phyloP scores from a whole-genome alignment of 306 rosid genomes.

The Betula pendula region DNA sequence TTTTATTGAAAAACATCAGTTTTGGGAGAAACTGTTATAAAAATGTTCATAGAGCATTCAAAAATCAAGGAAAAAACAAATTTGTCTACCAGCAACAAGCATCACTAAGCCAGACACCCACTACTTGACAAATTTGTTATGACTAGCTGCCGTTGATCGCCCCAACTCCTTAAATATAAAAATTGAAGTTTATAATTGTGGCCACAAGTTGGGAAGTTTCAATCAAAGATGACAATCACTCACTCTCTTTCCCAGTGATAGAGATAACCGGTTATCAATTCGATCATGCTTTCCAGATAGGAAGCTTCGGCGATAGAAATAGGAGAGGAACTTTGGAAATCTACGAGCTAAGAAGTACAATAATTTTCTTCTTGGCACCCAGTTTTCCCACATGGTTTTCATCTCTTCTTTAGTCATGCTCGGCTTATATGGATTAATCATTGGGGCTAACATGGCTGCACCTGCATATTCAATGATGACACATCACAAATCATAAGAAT shows the following conservation, averaged over 20 bases:
- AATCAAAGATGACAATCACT: constrained; percentile 24
- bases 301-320: constrained; percentile 65
- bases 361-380: constrained; percentile 68
- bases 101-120: too few species aligned
- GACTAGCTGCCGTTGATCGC: neutral
- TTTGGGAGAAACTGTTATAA: neutral
- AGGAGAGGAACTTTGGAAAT: constrained; percentile 69
- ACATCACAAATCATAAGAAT: constrained; percentile 24
- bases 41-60: neutral
- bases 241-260: constrained; percentile 77
- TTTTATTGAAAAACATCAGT: neutral
- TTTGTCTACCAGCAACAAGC: too few species aligned
- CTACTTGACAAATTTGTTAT: neutral
- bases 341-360: constrained; percentile 69
- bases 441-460: constrained; percentile 82
- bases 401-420: constrained; percentile 78
- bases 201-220: neutral
- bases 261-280: constrained; percentile 61
- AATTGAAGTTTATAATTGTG: neutral
- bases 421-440: constrained; percentile 75
- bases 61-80: neutral
- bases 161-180: neutral
- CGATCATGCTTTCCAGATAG: constrained; percentile 75
- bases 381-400: constrained; percentile 79
- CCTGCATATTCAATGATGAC: constrained; percentile 56